Conservation (phyloP, 805 yeast genomes). For the Kuraishia molischiana region DNA sequence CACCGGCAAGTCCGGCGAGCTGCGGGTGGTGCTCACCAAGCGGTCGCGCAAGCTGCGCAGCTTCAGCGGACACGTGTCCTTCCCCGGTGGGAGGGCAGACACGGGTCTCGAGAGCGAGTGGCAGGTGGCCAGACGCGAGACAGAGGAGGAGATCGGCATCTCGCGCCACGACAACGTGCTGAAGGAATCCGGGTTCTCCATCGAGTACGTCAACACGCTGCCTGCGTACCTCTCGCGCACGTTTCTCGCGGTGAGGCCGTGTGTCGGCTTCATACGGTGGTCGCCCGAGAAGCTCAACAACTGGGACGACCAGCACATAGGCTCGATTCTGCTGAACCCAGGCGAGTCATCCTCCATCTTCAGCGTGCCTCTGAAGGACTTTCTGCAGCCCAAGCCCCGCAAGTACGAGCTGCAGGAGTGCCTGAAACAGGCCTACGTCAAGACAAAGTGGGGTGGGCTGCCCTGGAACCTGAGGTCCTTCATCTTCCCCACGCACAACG, state of each 20-base stretch:
- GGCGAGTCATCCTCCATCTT: slow-evolving; percentile 70
- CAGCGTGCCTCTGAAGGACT: slow-evolving; percentile 60
- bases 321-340: slow-evolving; percentile 45
- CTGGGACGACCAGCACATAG: slow-evolving; percentile 19
- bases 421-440: slow-evolving; percentile 20
- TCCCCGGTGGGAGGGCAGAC: slow-evolving; percentile 94
- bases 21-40: slow-evolving; percentile 71
- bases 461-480: slow-evolving; percentile 58
- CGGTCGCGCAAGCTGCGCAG: slow-evolving; percentile 58
- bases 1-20: slow-evolving; percentile 61
- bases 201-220: slow-evolving; percentile 51
- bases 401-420: slow-evolving; percentile 20
- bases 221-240: slow-evolving; percentile 83
- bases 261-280: slow-evolving; percentile 54
- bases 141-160: slow-evolving; percentile 81
- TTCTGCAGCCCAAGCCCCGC: slow-evolving; percentile 24
- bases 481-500: slow-evolving; percentile 45
- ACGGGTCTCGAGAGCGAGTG: slow-evolving; percentile 52
- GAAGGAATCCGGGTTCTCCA: slow-evolving; percentile 37
- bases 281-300: slow-evolving; percentile 15
- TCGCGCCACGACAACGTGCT: slow-evolving; percentile 36
- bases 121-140: slow-evolving; percentile 73
- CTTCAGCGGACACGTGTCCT: slow-evolving; percentile 84
- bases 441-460: slow-evolving; percentile 61
- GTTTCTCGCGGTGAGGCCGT: slow-evolving; percentile 74